Base-by-base conservation (phyloP, 192 early-diverging fungal species). In the Endogone sp. region DNA sequence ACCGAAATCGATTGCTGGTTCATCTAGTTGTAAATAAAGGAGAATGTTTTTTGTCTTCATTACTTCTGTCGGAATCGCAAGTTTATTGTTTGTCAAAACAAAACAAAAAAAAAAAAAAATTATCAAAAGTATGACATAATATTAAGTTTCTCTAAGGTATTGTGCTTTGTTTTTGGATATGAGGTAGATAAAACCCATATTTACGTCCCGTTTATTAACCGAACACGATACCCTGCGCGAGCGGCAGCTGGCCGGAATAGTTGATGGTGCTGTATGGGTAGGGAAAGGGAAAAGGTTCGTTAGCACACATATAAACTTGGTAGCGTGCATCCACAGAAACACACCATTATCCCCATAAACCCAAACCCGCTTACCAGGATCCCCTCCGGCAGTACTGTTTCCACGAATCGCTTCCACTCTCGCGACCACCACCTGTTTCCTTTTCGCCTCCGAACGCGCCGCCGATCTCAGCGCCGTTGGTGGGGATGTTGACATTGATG, bases 381-480 rank as follows among this genome's bases (percentile, higher is more conserved):
- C 89, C 87, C 27, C 92, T 74, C 57, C 93, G 81, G 78, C 88
- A 90, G 79, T 94, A 94, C 79, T 94, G 94, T 83, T 98, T 95
- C 96, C 96, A 98, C 37, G 90, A 82, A 73, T 95, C 94, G 67
- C 87, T 89, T 29, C 96, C 96, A 73, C 90, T 90, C 81, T 93
- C 96, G 66, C 93, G 91, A 63, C 95, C 95, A 29, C 94, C 93
- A 64, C 94, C 94, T 27, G 94, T 95, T 75, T 98, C 96, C 85
- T 98, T 98, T 82, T 98, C 93, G 63, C 96, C 96, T 57, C 96
- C 96, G 82, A 98, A 96, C 4, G 96, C 96, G 56, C 94, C 94
- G 54, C 96, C 96, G 79, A 98, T 95, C 84, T 98, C 96, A 29
- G 96, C 95, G 55, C 96, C 96, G 79, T 93, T 95, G 64, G 96